These are phyloP conservation scores for Phyllosticta citriasiana DNA, from an alignment of 2,329 filamentous ascomycete genomes.

Conservation along the genomic window DNA sequence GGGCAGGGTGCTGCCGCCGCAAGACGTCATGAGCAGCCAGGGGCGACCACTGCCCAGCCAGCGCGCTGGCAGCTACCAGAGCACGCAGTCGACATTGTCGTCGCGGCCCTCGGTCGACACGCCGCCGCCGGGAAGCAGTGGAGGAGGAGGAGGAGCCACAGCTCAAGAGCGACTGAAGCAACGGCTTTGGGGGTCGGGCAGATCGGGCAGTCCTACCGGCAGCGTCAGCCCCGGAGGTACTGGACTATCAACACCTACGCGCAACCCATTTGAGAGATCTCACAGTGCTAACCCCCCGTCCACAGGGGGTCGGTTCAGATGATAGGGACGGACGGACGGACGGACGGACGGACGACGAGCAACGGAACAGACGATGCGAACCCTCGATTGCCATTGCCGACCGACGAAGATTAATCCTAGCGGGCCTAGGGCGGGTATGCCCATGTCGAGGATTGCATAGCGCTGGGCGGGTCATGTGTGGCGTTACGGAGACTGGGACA, in stretches of 20 bases:
- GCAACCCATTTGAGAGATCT: conserved; percentile 21
- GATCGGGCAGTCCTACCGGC: conserved; percentile 45
- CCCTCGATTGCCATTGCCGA: not conserved
- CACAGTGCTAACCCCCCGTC: conserved; percentile 6
- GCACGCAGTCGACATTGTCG: conserved; percentile 18
- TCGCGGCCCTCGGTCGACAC: conserved; percentile 28
- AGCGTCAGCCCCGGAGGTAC: conserved; percentile 10
- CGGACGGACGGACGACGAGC: too few species aligned
- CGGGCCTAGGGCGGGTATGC: conserved; percentile 6
- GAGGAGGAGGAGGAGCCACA: conserved; percentile 38
- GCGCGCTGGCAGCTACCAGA: conserved; percentile 65
- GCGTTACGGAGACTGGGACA: conserved; percentile 5
- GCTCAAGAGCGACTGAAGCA: conserved; percentile 79
- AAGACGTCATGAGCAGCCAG: conserved; percentile 21
- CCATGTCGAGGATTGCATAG: conserved; percentile 3
- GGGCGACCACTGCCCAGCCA: conserved; percentile 61
- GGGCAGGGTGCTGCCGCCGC: conserved; percentile 20
- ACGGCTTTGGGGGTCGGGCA: conserved; percentile 60
- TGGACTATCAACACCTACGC: conserved; percentile 6
- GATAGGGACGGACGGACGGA: not conserved
- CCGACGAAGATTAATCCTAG: not conserved
- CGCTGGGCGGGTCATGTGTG: conserved; percentile 8
- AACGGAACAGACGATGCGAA: not conserved
- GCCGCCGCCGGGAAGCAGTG: conserved; percentile 28
- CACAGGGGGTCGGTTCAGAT: conserved; percentile 4